phyloP scores from a whole-genome alignment of 1,284 basidiomycete genomes.

The Wallemia ichthyophaga region DNA sequence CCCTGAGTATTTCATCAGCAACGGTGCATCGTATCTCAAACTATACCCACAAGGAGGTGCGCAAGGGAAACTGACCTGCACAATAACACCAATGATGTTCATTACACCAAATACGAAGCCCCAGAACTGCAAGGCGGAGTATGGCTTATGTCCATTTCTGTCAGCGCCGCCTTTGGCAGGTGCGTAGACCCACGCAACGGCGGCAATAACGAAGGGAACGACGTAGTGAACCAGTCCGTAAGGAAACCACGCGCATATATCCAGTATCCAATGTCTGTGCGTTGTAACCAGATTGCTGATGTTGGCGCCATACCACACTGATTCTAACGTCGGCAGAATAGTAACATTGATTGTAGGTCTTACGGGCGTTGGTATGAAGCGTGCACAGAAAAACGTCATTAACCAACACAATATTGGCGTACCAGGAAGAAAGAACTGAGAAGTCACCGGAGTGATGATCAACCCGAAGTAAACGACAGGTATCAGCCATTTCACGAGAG shows the following conservation, averaged over 20 bases:
- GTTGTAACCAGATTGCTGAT: conserved; percentile 86
- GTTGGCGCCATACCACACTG: conserved; percentile 81
- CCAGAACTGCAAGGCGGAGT: conserved; percentile 48
- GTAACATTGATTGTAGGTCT: conserved; percentile 68
- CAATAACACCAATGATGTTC: conserved; percentile 64
- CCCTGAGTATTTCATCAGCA: conserved; percentile 24
- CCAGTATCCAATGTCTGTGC: conserved; percentile 67
- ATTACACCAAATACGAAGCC: conserved; percentile 72
- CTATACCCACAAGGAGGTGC: conserved; percentile 41
- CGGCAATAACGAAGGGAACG: conserved; percentile 46
- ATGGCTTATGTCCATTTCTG: neutral
- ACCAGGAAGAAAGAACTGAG: conserved; percentile 17
- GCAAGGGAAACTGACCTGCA: conserved; percentile 71
- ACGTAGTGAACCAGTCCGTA: conserved; percentile 81
- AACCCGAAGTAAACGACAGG: conserved; percentile 12
- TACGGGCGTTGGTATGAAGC: conserved; percentile 44
- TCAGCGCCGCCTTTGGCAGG: conserved; percentile 25
- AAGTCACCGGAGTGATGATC: conserved; percentile 17
- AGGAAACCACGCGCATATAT: conserved; percentile 80
- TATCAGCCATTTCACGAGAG: conserved; percentile 14
- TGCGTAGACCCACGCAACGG: conserved; percentile 47
- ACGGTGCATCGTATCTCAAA: neutral
- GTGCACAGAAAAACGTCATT: conserved; percentile 53
- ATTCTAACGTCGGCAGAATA: conserved; percentile 73
- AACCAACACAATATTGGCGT: conserved; percentile 19